Evolutionary conservation across 1,284 basidiomycete species (phyloP).

Genomic region (Phaffia rhodozyma): DNA sequence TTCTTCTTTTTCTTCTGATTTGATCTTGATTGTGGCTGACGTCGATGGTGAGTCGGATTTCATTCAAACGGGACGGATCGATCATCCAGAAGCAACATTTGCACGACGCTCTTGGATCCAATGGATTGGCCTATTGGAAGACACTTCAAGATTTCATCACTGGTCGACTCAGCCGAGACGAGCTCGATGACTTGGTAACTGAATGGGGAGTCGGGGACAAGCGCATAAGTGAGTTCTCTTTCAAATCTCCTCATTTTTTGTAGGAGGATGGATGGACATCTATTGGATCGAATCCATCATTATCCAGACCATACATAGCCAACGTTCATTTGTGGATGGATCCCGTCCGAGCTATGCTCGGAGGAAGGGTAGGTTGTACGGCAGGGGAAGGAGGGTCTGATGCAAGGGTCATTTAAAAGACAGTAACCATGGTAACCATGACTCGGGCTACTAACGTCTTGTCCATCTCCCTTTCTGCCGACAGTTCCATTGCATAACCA

Average conservation of each 20-base stretch:
- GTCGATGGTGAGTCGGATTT: no score
- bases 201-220: conserved; percentile 1
- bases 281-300: no score
- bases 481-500: conserved; percentile 18
- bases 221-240: conserved; percentile 7
- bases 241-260: neutral
- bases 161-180: conserved; percentile 12
- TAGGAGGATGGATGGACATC: neutral
- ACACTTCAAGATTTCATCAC: conserved; percentile 11
- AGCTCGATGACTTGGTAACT: conserved; percentile 15
- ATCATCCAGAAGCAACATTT: conserved; percentile 15
- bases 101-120: conserved; percentile 11
- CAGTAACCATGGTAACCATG: neutral
- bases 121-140: conserved; percentile 17
- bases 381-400: neutral
- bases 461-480: neutral
- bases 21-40: no score
- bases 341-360: neutral
- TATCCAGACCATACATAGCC: no score
- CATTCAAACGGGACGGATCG: neutral
- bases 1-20: no score
- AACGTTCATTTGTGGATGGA: neutral
- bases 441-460: neutral
- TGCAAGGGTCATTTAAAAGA: no score
- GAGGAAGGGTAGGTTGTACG: neutral